Percentiles rank a stretch among this genome's conserved stretches.
phyloP scores from a whole-genome alignment of 176 grass and related monocot genomes.

The Neostapfia colusana region DNA sequence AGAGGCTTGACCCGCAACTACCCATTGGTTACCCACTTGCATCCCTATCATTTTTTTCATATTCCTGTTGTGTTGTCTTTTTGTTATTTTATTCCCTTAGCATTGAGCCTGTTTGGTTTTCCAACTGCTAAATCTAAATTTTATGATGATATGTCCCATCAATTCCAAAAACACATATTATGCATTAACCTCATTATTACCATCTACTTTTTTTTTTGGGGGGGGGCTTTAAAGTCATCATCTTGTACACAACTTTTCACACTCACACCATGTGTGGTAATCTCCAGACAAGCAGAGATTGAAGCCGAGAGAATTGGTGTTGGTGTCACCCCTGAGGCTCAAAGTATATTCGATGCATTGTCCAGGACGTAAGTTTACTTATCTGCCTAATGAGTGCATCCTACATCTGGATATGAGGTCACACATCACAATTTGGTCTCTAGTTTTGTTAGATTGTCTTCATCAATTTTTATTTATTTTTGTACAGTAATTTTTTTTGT shows the following conservation, averaged over 20 bases:
- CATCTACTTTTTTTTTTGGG: not conserved
- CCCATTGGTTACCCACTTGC: too few relatives aligned
- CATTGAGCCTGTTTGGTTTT: not conserved
- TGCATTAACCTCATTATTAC: constrained; percentile 16
- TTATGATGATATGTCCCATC: constrained; percentile 16
- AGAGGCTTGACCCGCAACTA: too few relatives aligned
- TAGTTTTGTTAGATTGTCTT: not conserved
- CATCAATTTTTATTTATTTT: not conserved
- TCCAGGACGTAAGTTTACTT: constrained; percentile 78
- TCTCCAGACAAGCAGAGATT: constrained; percentile 78
- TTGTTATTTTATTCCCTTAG: not conserved
- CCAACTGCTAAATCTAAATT: not conserved
- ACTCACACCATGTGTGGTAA: constrained; percentile 20
- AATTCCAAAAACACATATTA: not conserved
- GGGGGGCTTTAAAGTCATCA: constrained; percentile 17
- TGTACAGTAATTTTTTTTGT: not conserved
- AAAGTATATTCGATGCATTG: constrained; percentile 93
- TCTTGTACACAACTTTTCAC: not conserved
- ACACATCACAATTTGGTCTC: not conserved
- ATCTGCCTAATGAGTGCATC: constrained; percentile 8
- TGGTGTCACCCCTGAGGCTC: constrained; percentile 87
- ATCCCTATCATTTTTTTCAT: not conserved
- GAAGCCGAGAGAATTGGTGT: constrained; percentile 88
- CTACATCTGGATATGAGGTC: not conserved
- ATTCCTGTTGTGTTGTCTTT: not conserved